Evolutionary conservation across 257 asterid species (phyloP).

Genomic region (Solanum okadae): DNA sequence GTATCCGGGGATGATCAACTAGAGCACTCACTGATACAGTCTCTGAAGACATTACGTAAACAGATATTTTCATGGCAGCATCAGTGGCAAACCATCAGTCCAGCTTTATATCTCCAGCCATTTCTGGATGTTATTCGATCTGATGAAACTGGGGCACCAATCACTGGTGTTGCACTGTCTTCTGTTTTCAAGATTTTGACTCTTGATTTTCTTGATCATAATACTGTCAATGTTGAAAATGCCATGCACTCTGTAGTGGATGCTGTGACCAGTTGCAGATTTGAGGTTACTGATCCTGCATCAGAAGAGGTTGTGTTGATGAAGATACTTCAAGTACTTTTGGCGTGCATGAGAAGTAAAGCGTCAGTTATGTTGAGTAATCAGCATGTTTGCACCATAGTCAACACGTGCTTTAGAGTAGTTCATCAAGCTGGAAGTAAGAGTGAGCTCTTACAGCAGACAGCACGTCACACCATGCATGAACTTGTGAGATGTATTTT

Average conservation of each 20-base stretch:
- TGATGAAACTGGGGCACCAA: constrained; percentile 94
- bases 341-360: constrained; percentile 91
- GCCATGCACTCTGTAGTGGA: constrained; percentile 89
- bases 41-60: constrained; percentile 70
- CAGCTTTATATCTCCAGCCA: constrained; percentile 87
- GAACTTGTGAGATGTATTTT: constrained; percentile 90
- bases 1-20: constrained; percentile 90
- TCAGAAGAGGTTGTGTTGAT: constrained; percentile 92
- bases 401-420: constrained; percentile 72
- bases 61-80: constrained; percentile 77
- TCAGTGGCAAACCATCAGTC: constrained; percentile 77
- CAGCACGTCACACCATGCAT: constrained; percentile 90
- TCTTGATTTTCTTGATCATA: constrained; percentile 71
- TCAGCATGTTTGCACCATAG: constrained; percentile 90
- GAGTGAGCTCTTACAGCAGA: constrained; percentile 79
- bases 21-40: constrained; percentile 85
- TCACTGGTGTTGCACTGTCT: constrained; percentile 83
- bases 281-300: constrained; percentile 94
- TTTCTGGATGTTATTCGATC: constrained; percentile 88
- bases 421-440: constrained; percentile 94
- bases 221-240: constrained; percentile 55
- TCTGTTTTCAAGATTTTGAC: constrained; percentile 85
- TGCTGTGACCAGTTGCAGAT: constrained; percentile 96
- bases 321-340: constrained; percentile 93
- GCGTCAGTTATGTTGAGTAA: constrained; percentile 75